Evolutionary conservation across 345 rosid species (phyloP).

Genomic region (Citrus reticulata): DNA sequence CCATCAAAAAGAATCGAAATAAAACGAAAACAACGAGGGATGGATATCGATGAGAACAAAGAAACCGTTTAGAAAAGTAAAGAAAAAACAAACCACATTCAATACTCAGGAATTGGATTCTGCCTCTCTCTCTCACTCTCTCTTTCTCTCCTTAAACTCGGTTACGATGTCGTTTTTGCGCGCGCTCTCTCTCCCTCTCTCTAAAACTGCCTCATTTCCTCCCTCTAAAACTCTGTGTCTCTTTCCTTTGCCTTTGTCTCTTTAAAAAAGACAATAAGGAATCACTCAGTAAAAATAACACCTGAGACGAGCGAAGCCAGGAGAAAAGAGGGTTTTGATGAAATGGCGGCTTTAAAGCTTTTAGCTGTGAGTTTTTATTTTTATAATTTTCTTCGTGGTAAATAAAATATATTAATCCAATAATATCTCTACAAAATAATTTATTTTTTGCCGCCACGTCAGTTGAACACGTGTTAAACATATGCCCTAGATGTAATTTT

Average conservation of each 20-base stretch:
- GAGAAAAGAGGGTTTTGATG: not conserved
- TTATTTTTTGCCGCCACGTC: not conserved
- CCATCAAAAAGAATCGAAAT: not conserved
- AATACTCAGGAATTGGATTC: not conserved
- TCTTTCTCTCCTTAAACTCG: not conserved
- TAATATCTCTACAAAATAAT: no score
- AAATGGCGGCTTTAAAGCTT: conserved; percentile 16
- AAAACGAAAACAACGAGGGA: not conserved
- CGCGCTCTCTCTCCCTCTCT: not conserved
- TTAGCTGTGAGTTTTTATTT: not conserved
- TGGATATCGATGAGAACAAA: not conserved
- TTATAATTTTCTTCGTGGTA: not conserved
- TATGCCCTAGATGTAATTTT: not conserved
- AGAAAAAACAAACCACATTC: conserved; percentile 5
- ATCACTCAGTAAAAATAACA: not conserved
- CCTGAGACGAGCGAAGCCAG: not conserved
- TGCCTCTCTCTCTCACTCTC: not conserved
- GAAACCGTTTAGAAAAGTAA: not conserved
- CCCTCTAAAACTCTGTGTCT: not conserved
- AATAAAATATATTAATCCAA: not conserved
- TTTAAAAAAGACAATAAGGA: not conserved
- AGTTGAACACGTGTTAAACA: not conserved
- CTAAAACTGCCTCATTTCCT: not conserved
- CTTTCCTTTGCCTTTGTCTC: not conserved
- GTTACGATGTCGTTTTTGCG: conserved; percentile 1